Percentiles rank a stretch among this genome's conserved stretches.
phyloP scores from a whole-genome alignment of 2,329 filamentous ascomycete species.

The Lanzia echinophila region DNA sequence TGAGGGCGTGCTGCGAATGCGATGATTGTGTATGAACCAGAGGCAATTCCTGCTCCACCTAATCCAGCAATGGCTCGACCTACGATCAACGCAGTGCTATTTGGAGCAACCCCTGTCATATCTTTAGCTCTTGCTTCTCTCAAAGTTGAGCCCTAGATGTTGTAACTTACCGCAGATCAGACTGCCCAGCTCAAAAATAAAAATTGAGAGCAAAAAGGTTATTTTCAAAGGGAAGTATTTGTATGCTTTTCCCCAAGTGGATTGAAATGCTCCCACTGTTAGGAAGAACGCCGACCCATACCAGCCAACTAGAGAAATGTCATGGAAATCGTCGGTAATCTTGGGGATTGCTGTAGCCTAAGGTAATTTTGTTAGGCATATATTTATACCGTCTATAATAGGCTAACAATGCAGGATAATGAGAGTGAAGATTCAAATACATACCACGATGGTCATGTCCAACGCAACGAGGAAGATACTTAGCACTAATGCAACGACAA shows the following conservation, averaged over 20 bases:
- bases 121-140: not conserved
- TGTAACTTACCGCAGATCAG: conserved; percentile 30
- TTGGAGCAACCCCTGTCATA: conserved; percentile 27
- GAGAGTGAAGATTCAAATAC: not conserved
- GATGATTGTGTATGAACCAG: conserved; percentile 37
- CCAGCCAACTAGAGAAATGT: conserved; percentile 46
- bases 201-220: conserved; percentile 28
- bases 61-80: conserved; percentile 21
- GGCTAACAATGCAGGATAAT: too few species aligned
- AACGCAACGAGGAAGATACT: conserved; percentile 40
- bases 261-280: conserved; percentile 35
- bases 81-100: conserved; percentile 17
- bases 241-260: conserved; percentile 29
- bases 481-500: conserved; percentile 41
- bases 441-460: conserved; percentile 44
- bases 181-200: conserved; percentile 34
- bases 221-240: conserved; percentile 32
- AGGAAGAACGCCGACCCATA: conserved; percentile 52
- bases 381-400: too few species aligned
- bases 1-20: conserved; percentile 29
- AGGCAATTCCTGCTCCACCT: conserved; percentile 23
- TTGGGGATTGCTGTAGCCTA: conserved; percentile 48
- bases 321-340: conserved; percentile 46
- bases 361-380: not conserved
- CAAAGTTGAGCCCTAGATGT: not conserved